phyloP scores from a whole-genome alignment of 352 stramenopile species.

The Phytophthora boehmeriae region DNA sequence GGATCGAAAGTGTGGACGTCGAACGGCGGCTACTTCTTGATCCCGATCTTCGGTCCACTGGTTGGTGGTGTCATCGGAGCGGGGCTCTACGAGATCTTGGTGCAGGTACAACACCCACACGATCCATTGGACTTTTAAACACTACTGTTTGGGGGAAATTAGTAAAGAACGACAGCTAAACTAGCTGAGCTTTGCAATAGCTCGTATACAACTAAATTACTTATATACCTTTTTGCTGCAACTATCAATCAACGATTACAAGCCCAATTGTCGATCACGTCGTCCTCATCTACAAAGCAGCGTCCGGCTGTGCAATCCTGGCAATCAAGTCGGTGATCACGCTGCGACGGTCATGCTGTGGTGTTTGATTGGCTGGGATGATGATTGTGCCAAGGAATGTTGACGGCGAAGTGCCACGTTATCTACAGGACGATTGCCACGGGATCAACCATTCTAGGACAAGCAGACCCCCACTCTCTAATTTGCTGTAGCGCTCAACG shows the following conservation, averaged over 20 bases:
- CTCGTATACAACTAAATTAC: conserved; percentile 10
- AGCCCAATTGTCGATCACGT: too few relatives aligned
- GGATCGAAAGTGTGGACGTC: conserved; percentile 62
- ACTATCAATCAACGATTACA: too few relatives aligned
- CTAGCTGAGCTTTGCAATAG: conserved; percentile 11
- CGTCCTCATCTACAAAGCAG: too few relatives aligned
- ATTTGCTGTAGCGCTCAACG: neutral
- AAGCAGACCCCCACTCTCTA: conserved; percentile 11
- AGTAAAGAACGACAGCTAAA: conserved; percentile 12
- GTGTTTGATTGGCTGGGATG: neutral
- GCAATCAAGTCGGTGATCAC: neutral
- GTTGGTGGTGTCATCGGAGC: conserved; percentile 49
- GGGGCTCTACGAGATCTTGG: conserved; percentile 51
- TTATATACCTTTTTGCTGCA: too few relatives aligned
- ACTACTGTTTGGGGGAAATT: neutral
- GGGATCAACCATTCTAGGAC: neutral
- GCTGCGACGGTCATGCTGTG: neutral
- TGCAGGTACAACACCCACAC: conserved; percentile 59
- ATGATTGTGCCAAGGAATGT: neutral
- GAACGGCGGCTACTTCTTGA: conserved; percentile 62
- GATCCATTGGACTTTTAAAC: conserved; percentile 21
- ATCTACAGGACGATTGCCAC: neutral
- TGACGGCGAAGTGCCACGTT: neutral
- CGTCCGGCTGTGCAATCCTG: neutral
- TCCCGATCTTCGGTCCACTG: conserved; percentile 58